Percentiles rank a stretch among this genome's conserved stretches.
These are phyloP conservation scores for Arabis hirsuta DNA, from an alignment of 345 rosid species.

Conservation along the genomic window DNA sequence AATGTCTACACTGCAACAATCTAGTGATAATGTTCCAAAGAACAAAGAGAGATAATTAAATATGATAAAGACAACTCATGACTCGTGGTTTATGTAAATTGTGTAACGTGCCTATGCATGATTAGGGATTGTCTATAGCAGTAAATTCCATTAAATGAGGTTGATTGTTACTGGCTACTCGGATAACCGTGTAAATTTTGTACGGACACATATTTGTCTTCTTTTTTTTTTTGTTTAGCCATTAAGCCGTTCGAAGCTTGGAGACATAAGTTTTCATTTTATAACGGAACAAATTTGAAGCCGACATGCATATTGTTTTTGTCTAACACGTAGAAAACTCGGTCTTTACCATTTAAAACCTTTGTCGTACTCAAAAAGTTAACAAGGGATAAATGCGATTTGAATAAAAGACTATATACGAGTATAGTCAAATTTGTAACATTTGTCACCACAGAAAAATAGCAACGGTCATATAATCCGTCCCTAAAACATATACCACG, in stretches of 20 bases:
- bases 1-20: constrained; percentile 11
- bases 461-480: too few relatives aligned
- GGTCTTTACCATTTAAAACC: too few relatives aligned
- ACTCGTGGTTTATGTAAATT: constrained; percentile 8
- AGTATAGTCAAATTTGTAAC: too few relatives aligned
- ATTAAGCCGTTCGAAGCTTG: not conserved
- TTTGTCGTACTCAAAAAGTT: too few relatives aligned
- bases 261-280: not conserved
- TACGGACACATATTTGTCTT: not conserved
- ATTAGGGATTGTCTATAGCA: constrained; percentile 24
- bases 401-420: too few relatives aligned
- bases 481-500: too few relatives aligned
- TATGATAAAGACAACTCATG: constrained; percentile 29
- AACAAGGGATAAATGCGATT: too few relatives aligned
- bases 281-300: not conserved
- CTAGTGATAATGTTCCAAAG: constrained; percentile 5
- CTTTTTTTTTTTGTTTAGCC: not conserved
- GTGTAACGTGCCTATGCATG: constrained; percentile 35
- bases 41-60: not conserved
- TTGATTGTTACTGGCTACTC: constrained; percentile 11
- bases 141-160: constrained; percentile 31
- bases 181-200: not conserved
- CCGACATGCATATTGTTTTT: not conserved
- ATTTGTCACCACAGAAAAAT: too few relatives aligned
- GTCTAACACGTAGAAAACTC: too few relatives aligned